phyloP scores from a whole-genome alignment of 345 rosid genomes.

The Erucastrum elatum region DNA sequence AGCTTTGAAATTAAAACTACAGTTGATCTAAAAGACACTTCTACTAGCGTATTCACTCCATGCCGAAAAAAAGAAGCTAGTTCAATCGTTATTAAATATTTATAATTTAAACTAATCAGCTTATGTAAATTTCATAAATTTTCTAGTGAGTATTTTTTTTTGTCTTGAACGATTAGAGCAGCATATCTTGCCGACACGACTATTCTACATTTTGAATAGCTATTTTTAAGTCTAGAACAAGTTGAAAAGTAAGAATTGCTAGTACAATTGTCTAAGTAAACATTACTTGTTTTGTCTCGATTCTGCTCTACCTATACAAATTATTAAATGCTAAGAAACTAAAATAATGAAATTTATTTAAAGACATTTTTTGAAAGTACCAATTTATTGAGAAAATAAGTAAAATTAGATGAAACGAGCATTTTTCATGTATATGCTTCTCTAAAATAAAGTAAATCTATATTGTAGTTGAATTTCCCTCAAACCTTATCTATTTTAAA shows the following conservation, averaged over 20 bases:
- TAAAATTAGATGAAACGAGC: background rate
- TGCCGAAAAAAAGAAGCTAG: background rate
- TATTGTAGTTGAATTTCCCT: background rate
- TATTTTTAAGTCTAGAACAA: background rate
- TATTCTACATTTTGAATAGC: slow-evolving; percentile 23
- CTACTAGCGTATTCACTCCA: background rate
- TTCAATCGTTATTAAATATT: background rate
- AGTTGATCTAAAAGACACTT: slow-evolving; percentile 4
- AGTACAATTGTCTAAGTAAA: background rate
- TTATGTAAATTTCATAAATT: slow-evolving; percentile 1
- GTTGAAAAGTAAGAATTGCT: slow-evolving; percentile 2
- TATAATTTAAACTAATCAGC: background rate
- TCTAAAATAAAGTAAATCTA: too few relatives aligned
- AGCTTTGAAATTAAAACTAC: background rate
- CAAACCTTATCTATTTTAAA: background rate
- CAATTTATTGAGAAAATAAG: background rate
- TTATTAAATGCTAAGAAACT: background rate
- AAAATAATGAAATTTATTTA: too few relatives aligned
- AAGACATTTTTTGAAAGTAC: background rate
- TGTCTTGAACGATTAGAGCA: slow-evolving; percentile 5
- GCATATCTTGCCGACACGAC: slow-evolving; percentile 68
- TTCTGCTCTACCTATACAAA: background rate
- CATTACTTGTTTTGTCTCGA: slow-evolving; percentile 4
- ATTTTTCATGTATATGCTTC: too few relatives aligned
- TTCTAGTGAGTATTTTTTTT: background rate